Evolutionary conservation across 73 alveolate species (phyloP).

Genomic region (Tetrahymena borealis): DNA sequence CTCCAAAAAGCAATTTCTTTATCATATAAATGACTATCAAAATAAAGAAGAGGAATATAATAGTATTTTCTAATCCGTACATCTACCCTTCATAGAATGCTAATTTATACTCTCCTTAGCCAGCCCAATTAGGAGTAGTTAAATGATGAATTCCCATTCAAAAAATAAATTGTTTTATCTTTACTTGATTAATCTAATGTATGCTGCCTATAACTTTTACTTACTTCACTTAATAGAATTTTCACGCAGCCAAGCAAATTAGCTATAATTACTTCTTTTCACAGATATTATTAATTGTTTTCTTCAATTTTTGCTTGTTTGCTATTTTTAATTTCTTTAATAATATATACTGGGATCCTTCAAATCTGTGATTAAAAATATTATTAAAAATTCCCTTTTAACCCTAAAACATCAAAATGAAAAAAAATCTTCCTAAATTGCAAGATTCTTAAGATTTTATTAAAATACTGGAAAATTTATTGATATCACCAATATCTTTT

Average conservation of each 20-base stretch:
- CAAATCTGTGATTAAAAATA: neutral
- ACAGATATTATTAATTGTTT: neutral
- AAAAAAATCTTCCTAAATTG: neutral
- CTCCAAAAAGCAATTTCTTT: neutral
- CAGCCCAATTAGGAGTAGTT: neutral
- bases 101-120: neutral
- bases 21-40: neutral
- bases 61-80: neutral
- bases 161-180: neutral
- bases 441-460: neutral
- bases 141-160: neutral
- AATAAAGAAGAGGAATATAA: neutral
- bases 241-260: neutral
- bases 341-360: neutral
- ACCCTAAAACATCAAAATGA: neutral
- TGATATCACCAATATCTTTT: no score
- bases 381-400: neutral
- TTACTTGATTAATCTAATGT: no score
- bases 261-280: neutral
- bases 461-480: neutral
- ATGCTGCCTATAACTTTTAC: no score
- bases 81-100: neutral
- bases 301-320: neutral
- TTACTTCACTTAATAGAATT: no score
- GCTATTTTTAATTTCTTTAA: neutral